Evolutionary conservation across 176 grass and related monocot species (phyloP), one percentile per base, ranked within the genome.

Genomic region (Elaeis guineensis): DNA sequence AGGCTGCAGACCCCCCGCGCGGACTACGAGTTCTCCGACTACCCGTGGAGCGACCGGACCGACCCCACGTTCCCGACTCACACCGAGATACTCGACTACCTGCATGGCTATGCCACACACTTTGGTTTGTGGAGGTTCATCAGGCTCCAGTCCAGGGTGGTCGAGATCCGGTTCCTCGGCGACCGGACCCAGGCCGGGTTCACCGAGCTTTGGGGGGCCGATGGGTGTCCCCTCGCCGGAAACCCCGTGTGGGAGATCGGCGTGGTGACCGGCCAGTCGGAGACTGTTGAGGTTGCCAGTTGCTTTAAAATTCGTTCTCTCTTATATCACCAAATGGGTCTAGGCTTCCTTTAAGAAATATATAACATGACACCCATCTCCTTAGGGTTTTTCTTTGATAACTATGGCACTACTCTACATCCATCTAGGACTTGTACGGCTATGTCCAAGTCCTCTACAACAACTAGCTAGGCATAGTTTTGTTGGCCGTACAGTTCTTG

Each of bases 21-120:
- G 11, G 52, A 19, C 52, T 54, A 54, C 52, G 52, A 54, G 52
- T 54, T 54, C 52, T 54, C 52, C 17, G 52, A 54, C 52, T 54
- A 54, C 52, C 16, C 6, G 52, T 54, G 52, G 52, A 54, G 18
- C 5, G 18, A 54, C 52, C 52, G 52, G 17, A 19, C 16, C 17
- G 18, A 19, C 52, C 18, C 52, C 17, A 19, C 17, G 52, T 54
- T 54, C 52, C 52, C 52, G 52, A 54, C 52, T 17, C 52, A 19
- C 52, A 15, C 17, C 17, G 52, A 54, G 52, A 19, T 54, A 17
- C 6, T 54, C 11, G 52, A 54, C 17, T 54, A 54, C 52, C 18
- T 54, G 3, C 52, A 54, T 19, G 52, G 52, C 17, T 54, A 54
- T 14, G 52, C 52, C 52, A 54, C 52, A 15, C 52, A 44, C 7